Percentiles rank a stretch among this genome's conserved stretches.
Conservation (phyloP, 805 yeast species). For the Saccharomyces cerevisiae region DNA sequence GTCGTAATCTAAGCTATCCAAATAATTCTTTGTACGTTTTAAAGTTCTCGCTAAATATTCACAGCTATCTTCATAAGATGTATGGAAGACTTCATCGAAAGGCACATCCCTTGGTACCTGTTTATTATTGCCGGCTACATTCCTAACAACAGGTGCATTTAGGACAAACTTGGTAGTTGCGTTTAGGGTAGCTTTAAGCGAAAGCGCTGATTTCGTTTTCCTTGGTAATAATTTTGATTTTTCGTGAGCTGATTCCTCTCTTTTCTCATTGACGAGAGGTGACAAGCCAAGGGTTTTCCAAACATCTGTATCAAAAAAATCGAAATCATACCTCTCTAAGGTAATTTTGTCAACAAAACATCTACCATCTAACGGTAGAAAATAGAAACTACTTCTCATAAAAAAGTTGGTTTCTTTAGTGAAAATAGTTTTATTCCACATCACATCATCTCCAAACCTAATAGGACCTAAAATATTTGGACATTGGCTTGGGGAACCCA, state of each 20-base stretch:
- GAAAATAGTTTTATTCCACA: conserved; percentile 63
- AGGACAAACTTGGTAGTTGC: conserved; percentile 7
- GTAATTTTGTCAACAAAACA: conserved; percentile 61
- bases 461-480: conserved; percentile 82
- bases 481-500: conserved; percentile 78
- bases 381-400: conserved; percentile 78
- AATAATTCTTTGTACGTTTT: conserved; percentile 47
- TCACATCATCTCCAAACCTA: conserved; percentile 70
- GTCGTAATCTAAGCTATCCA: conserved; percentile 47
- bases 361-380: conserved; percentile 67
- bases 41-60: conserved; percentile 58
- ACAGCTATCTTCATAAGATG: conserved; percentile 46
- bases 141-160: conserved; percentile 8
- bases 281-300: conserved; percentile 74
- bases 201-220: neutral
- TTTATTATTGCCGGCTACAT: conserved; percentile 3
- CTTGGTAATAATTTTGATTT: neutral
- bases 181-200: conserved; percentile 1
- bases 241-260: conserved; percentile 11
- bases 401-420: conserved; percentile 78
- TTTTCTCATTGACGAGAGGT: conserved; percentile 51
- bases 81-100: conserved; percentile 16
- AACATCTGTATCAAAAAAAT: conserved; percentile 68
- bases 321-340: conserved; percentile 51
- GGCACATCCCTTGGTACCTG: conserved; percentile 8